These are phyloP conservation scores for Citrus cavaleriei DNA, from an alignment of 345 rosid genomes.

Conservation along the genomic window DNA sequence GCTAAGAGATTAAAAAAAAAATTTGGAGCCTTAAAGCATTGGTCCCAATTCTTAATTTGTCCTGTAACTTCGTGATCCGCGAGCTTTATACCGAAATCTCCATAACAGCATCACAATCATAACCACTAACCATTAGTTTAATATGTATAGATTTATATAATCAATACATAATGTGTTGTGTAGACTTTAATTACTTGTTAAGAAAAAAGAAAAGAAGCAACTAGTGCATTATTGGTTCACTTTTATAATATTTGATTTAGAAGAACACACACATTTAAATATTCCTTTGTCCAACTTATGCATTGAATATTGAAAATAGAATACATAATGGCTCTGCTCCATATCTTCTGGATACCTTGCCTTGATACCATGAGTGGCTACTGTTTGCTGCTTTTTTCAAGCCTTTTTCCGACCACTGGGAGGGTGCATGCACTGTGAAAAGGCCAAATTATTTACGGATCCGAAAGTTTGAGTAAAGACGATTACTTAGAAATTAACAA, in stretches of 20 bases:
- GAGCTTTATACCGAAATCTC: slow-evolving; percentile 3
- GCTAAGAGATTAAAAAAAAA: background rate
- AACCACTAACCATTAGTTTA: slow-evolving; percentile 3
- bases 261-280: background rate
- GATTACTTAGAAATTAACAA: background rate
- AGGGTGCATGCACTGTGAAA: slow-evolving; percentile 12
- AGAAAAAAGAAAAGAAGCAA: background rate
- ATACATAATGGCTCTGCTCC: background rate
- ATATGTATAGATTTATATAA: background rate
- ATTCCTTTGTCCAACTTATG: background rate
- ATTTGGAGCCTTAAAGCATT: background rate
- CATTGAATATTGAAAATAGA: background rate
- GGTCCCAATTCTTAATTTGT: background rate
- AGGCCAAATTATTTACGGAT: background rate
- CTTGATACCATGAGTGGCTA: background rate
- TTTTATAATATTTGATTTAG: background rate
- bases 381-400: background rate
- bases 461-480: background rate
- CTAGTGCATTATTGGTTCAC: background rate
- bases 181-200: background rate
- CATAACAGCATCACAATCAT: background rate
- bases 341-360: background rate
- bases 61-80: background rate
- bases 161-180: too few species aligned
- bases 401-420: background rate